A percentile compares a stretch with the other conserved stretches of the same genome.
Evolutionary conservation across 78 protist species (phyloP).

Genomic region (Dictyostelium purpureum): DNA sequence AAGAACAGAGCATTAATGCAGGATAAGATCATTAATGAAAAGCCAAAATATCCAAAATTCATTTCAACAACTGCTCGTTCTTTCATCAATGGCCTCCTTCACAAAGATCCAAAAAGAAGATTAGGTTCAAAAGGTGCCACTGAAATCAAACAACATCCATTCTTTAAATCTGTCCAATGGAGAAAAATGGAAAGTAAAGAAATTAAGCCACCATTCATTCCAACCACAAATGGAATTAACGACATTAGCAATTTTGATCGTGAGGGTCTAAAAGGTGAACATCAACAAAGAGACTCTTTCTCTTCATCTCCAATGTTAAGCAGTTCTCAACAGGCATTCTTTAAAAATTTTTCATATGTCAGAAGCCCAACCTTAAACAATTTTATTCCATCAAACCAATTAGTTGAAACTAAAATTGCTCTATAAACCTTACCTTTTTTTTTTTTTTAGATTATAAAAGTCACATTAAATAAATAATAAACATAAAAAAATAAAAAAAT

Average conservation of each 20-base stretch:
- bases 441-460: too few species aligned
- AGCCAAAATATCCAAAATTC: conserved; percentile 53
- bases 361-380: neutral
- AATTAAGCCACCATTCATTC: conserved; percentile 57
- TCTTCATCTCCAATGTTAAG: conserved; percentile 26
- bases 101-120: conserved; percentile 83
- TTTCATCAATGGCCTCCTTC: conserved; percentile 64
- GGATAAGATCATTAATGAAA: conserved; percentile 38
- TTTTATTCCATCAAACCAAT: neutral
- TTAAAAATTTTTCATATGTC: conserved; percentile 31
- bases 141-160: conserved; percentile 79
- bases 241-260: conserved; percentile 52
- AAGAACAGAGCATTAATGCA: conserved; percentile 7
- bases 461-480: too few species aligned
- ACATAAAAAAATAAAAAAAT: too few species aligned
- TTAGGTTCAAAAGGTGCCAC: conserved; percentile 77
- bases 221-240: neutral
- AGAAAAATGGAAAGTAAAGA: conserved; percentile 19
- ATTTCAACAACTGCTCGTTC: conserved; percentile 52
- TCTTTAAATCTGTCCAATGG: conserved; percentile 78
- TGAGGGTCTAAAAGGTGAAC: neutral
- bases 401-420: too few species aligned
- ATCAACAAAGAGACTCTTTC: neutral
- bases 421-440: too few species aligned
- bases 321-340: conserved; percentile 52